Conservation (phyloP, 208 protist genomes). For the Cochliopodium minus region DNA sequence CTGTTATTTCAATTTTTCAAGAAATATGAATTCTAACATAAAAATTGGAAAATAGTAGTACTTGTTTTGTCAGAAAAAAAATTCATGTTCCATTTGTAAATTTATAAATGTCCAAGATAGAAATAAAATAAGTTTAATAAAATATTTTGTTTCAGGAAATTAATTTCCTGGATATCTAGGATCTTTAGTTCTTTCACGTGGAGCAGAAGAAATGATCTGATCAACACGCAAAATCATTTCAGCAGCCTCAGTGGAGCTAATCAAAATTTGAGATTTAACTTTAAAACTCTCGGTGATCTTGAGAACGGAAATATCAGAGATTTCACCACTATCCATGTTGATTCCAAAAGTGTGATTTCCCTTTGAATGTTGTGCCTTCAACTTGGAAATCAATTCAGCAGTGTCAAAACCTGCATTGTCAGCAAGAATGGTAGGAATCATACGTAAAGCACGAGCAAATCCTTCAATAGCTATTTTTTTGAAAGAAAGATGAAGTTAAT, state of each 20-base stretch:
- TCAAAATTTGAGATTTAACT: slow-evolving; percentile 87
- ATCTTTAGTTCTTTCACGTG: slow-evolving; percentile 64
- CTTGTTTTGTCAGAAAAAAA: too few species aligned
- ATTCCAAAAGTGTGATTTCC: slow-evolving; percentile 49
- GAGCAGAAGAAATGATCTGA: slow-evolving; percentile 83
- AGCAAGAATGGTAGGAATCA: slow-evolving; percentile 83
- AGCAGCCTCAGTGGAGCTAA: slow-evolving; percentile 88
- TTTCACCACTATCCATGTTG: slow-evolving; percentile 78
- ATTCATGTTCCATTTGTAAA: too few species aligned
- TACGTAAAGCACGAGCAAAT: slow-evolving; percentile 83
- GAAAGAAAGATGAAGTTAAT: neutral
- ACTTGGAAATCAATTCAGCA: slow-evolving; percentile 75
- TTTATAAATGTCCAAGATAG: too few species aligned
- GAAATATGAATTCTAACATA: too few species aligned
- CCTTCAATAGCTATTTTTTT: slow-evolving; percentile 61
- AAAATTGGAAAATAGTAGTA: too few species aligned
- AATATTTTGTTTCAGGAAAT: too few species aligned
- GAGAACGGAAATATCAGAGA: slow-evolving; percentile 74
- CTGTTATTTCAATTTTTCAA: too few species aligned
- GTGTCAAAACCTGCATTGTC: slow-evolving; percentile 93
- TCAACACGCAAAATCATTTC: slow-evolving; percentile 99
- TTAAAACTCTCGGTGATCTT: slow-evolving; percentile 91
- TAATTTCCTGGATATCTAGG: too few species aligned
- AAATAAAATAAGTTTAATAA: too few species aligned
- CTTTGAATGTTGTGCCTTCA: slow-evolving; percentile 55